These are phyloP conservation scores for Aspergillus spinulosporus DNA, from an alignment of 2,329 filamentous ascomycete genomes.

Conservation along the genomic window DNA sequence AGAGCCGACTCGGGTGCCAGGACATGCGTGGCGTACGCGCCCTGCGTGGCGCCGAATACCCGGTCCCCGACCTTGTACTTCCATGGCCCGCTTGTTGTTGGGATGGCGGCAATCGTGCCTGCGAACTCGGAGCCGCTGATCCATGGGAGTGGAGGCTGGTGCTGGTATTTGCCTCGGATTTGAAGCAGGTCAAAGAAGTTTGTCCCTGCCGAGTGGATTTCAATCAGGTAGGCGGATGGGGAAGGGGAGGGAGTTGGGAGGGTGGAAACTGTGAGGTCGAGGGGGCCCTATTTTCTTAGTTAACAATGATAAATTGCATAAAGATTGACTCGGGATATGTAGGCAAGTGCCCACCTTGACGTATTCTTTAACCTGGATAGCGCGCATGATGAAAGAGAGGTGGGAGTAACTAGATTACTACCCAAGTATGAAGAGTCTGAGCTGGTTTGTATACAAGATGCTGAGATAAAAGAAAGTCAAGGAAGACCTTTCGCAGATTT, in stretches of 20 bases:
- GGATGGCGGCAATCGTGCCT: slow-evolving; percentile 70
- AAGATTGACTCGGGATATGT: slow-evolving; percentile 5
- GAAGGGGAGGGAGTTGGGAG: slow-evolving; percentile 73
- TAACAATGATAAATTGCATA: neutral
- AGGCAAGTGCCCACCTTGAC: slow-evolving; percentile 59
- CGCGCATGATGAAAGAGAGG: slow-evolving; percentile 61
- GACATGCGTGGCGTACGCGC: slow-evolving; percentile 79
- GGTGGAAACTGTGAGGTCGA: slow-evolving; percentile 72
- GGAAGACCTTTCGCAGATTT: neutral
- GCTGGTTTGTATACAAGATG: neutral
- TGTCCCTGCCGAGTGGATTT: slow-evolving; percentile 80
- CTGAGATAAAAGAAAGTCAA: neutral
- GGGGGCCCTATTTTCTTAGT: slow-evolving; percentile 60
- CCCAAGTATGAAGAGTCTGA: no score
- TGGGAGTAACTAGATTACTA: neutral
- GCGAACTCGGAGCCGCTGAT: slow-evolving; percentile 84
- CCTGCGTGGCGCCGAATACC: slow-evolving; percentile 85
- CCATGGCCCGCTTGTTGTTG: slow-evolving; percentile 48
- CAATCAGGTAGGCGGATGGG: slow-evolving; percentile 77
- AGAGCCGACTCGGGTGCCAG: slow-evolving; percentile 66
- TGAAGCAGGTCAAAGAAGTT: slow-evolving; percentile 99
- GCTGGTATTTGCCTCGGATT: slow-evolving; percentile 92
- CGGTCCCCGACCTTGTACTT: slow-evolving; percentile 75
- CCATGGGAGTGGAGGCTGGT: slow-evolving; percentile 87
- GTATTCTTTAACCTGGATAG: slow-evolving; percentile 71